phyloP scores from a whole-genome alignment of 768 basidiomycete species.

The Amyloporia xantha region DNA sequence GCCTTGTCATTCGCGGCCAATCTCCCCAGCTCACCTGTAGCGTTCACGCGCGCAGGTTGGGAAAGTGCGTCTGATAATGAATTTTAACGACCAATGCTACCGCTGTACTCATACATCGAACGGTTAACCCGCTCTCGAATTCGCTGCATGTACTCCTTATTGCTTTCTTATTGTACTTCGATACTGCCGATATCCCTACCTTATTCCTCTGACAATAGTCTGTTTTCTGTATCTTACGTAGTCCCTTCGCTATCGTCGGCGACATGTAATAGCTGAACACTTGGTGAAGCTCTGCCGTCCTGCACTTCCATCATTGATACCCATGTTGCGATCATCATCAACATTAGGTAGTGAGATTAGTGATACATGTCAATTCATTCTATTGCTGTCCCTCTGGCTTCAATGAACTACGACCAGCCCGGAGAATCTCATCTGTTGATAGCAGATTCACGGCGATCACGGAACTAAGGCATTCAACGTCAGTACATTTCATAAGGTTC shows the following conservation, averaged over 20 bases:
- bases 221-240: conserved; percentile 2
- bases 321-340: background rate
- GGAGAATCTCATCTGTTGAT: conserved; percentile 92
- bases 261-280: background rate
- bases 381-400: conserved; percentile 71
- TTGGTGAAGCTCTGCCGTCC: background rate
- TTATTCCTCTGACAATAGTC: conserved; percentile 19
- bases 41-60: conserved; percentile 15
- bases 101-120: conserved; percentile 6
- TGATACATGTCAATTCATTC: conserved; percentile 5
- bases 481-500: conserved; percentile 22
- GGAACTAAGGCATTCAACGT: conserved; percentile 43
- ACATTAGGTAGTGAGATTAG: background rate
- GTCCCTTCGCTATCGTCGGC: background rate
- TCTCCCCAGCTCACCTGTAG: conserved; percentile 14
- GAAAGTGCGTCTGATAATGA: conserved; percentile 15
- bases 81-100: conserved; percentile 1
- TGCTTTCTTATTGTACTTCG: conserved; percentile 18
- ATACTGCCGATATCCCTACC: background rate
- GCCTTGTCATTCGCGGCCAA: conserved; percentile 13
- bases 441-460: conserved; percentile 93
- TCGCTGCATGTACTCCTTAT: conserved; percentile 13
- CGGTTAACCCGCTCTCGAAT: too few species aligned
- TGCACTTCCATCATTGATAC: too few species aligned
- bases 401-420: conserved; percentile 81